These are phyloP conservation scores for Secale cereale DNA, from an alignment of 176 grass and related monocot genomes.

Conservation along the genomic window DNA sequence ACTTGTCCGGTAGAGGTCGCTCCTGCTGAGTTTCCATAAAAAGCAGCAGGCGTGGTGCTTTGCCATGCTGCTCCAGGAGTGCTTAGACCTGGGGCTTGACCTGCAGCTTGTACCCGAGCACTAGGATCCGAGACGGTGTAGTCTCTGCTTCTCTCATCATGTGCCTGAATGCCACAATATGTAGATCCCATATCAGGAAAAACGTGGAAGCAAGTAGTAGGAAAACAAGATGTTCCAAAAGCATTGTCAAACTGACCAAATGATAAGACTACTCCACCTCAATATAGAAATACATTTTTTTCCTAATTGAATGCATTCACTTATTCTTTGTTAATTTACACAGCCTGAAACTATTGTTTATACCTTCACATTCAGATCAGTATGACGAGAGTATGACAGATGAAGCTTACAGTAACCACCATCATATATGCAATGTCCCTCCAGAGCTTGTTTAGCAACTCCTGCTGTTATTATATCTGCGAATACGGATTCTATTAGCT, in stretches of 20 bases:
- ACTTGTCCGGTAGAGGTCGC: conserved; percentile 42
- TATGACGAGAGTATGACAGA: conserved; percentile 99
- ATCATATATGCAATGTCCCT: conserved; percentile 99
- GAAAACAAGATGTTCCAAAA: conserved; percentile 22
- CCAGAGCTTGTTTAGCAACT: conserved; percentile 94
- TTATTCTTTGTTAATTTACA: conserved; percentile 41
- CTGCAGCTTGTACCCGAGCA: conserved; percentile 30
- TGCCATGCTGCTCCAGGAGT: conserved; percentile 56
- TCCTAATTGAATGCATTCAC: conserved; percentile 30
- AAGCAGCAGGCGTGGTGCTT: conserved; percentile 35
- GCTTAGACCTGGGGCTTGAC: conserved; percentile 36
- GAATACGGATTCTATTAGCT: conserved; percentile 9
- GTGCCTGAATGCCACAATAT: conserved; percentile 45
- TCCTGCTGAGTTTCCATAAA: conserved; percentile 42
- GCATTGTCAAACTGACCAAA: conserved; percentile 25
- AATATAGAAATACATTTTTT: conserved; percentile 26
- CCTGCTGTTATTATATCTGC: conserved; percentile 74
- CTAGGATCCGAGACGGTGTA: conserved; percentile 61
- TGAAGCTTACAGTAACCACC: conserved; percentile 99
- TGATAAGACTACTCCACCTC: conserved; percentile 11
- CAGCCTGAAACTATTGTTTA: conserved; percentile 58
- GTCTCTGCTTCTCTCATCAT: conserved; percentile 86
- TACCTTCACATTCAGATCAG: conserved; percentile 99
- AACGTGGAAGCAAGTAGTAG: background rate
- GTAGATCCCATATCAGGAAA: background rate